These are phyloP conservation scores for Lactarius indigo DNA, from an alignment of 768 basidiomycete genomes.

Conservation along the genomic window DNA sequence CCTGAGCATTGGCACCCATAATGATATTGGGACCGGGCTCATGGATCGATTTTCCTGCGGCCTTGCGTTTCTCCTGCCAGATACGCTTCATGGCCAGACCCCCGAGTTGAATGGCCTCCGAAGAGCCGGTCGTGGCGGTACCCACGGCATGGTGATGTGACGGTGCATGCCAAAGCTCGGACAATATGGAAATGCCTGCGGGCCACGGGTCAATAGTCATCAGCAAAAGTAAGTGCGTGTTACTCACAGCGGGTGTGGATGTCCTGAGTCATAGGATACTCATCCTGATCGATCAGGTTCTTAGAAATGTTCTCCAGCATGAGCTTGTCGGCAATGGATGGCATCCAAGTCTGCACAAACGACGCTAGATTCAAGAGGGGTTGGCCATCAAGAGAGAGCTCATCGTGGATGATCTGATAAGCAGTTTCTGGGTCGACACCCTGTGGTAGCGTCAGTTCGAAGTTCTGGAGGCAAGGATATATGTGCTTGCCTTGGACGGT, in stretches of 20 bases:
- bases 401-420: slow-evolving; percentile 63
- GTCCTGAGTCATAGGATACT: slow-evolving; percentile 58
- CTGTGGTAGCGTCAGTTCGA: slow-evolving; percentile 29
- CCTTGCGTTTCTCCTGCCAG: slow-evolving; percentile 68
- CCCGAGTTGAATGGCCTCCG: slow-evolving; percentile 70
- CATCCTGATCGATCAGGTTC: slow-evolving; percentile 68
- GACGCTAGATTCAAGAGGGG: slow-evolving; percentile 62
- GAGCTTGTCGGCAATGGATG: slow-evolving; percentile 47
- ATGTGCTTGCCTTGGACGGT: slow-evolving; percentile 44
- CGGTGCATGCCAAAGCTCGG: slow-evolving; percentile 67
- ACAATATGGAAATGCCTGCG: slow-evolving; percentile 50
- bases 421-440: slow-evolving; percentile 52
- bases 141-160: slow-evolving; percentile 53
- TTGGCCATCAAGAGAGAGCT: slow-evolving; percentile 51
- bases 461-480: background rate
- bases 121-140: slow-evolving; percentile 67
- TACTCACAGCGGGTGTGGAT: slow-evolving; percentile 23
- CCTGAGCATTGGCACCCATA: slow-evolving; percentile 68
- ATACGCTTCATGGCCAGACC: slow-evolving; percentile 68
- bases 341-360: slow-evolving; percentile 68
- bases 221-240: background rate
- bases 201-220: slow-evolving; percentile 44
- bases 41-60: slow-evolving; percentile 59
- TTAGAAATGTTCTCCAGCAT: slow-evolving; percentile 64
- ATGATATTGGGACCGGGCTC: slow-evolving; percentile 64